Evolutionary conservation across 2,329 filamentous ascomycete genomes (phyloP).

Genomic region (Alternaria sp.): DNA sequence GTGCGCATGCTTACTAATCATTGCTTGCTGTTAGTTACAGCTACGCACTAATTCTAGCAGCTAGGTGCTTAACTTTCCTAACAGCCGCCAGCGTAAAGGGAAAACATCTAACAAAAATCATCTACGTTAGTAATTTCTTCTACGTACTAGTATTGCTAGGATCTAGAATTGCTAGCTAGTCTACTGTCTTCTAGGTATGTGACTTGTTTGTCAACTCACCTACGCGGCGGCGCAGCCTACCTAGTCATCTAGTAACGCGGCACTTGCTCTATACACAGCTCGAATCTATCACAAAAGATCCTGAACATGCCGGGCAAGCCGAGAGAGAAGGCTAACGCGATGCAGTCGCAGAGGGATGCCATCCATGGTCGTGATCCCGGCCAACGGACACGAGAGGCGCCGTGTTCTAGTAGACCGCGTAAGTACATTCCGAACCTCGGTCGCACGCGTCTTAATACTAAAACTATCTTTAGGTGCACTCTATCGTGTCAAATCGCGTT

Average conservation of each 20-base stretch:
- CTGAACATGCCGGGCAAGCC: background rate
- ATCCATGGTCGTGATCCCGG: conserved; percentile 35
- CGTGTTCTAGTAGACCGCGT: conserved; percentile 35
- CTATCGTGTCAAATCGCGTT: conserved; percentile 35
- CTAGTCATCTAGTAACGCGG: background rate
- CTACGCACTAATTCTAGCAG: background rate
- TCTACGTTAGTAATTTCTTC: background rate
- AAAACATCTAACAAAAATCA: background rate
- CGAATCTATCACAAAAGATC: background rate
- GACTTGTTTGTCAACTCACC: background rate
- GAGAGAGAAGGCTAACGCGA: background rate
- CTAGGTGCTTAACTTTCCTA: background rate
- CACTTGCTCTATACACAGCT: no score
- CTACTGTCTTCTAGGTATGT: background rate
- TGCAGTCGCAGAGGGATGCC: conserved; percentile 28
- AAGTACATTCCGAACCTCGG: background rate
- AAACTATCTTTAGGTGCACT: background rate
- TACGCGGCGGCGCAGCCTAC: background rate
- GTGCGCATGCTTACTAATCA: background rate
- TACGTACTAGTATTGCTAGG: background rate
- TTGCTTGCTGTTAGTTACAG: background rate
- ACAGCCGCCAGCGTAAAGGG: background rate
- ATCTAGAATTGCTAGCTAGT: background rate
- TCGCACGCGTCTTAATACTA: background rate
- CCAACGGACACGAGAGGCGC: conserved; percentile 19